These are phyloP conservation scores for Leccinellum albellum DNA, from an alignment of 768 basidiomycete species.

Conservation along the genomic window DNA sequence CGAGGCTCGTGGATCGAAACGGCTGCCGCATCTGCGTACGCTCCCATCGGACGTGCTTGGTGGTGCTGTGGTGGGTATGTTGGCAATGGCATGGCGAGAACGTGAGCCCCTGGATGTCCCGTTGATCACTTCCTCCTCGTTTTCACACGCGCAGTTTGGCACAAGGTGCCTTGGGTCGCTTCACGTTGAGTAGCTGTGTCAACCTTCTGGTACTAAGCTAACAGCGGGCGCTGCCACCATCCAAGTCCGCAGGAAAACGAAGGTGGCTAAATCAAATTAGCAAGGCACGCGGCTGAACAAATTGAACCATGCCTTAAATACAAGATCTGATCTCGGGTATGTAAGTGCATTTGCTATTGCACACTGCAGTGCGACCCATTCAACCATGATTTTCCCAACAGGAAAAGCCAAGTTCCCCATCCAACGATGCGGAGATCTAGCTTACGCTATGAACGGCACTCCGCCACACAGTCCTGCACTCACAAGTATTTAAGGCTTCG, in stretches of 20 bases:
- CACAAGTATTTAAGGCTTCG: constrained; percentile 25
- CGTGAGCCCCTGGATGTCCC: constrained; percentile 12
- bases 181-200: constrained; percentile 24
- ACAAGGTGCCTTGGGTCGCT: constrained; percentile 14
- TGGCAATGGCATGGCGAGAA: constrained; percentile 17
- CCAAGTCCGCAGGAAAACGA: constrained; percentile 26
- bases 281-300: constrained; percentile 30
- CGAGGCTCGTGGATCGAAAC: constrained; percentile 23
- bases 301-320: constrained; percentile 28
- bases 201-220: constrained; percentile 13
- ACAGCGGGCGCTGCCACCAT: constrained; percentile 16
- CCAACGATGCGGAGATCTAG: constrained; percentile 30
- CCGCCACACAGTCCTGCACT: constrained; percentile 23
- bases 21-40: constrained; percentile 2
- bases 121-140: constrained; percentile 18
- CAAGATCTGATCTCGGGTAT: constrained; percentile 34
- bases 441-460: constrained; percentile 34
- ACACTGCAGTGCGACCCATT: constrained; percentile 27
- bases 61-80: constrained; percentile 17
- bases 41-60: constrained; percentile 18
- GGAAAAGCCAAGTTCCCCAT: constrained; percentile 32
- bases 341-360: constrained; percentile 29
- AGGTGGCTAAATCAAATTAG: constrained; percentile 36
- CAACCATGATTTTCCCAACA: constrained; percentile 35
- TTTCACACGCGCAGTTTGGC: constrained; percentile 19